These are phyloP conservation scores for Tolypocladium pustulatum DNA, from an alignment of 2,329 filamentous ascomycete species.

Conservation along the genomic window DNA sequence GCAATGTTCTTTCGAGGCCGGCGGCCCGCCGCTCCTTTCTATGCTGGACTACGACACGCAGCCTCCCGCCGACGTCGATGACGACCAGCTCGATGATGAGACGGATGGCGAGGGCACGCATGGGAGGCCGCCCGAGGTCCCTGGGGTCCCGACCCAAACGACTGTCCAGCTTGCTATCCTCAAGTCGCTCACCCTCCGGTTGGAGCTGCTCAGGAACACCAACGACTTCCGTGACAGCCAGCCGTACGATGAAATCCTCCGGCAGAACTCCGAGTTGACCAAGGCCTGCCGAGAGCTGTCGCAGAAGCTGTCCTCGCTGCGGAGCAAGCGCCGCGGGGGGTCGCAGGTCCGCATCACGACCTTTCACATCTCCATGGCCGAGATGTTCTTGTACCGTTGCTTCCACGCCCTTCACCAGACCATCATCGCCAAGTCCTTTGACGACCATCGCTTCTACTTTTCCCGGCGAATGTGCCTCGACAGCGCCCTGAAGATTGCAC, in stretches of 20 bases:
- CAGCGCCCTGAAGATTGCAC: conserved; percentile 23
- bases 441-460: conserved; percentile 39
- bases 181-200: conserved; percentile 30
- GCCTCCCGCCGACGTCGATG: conserved; percentile 39
- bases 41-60: conserved; percentile 37
- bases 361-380: conserved; percentile 32
- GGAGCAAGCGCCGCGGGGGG: conserved; percentile 13
- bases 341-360: conserved; percentile 12
- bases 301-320: conserved; percentile 22
- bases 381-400: conserved; percentile 33
- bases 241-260: conserved; percentile 36
- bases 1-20: conserved; percentile 38
- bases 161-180: conserved; percentile 37
- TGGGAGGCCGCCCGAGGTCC: conserved; percentile 4
- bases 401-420: conserved; percentile 45
- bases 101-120: conserved; percentile 11
- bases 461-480: conserved; percentile 40
- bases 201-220: conserved; percentile 31
- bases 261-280: conserved; percentile 33
- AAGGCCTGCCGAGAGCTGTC: conserved; percentile 23
- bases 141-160: conserved; percentile 27
- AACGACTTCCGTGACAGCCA: conserved; percentile 33
- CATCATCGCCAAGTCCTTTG: conserved; percentile 30
- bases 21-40: conserved; percentile 37
- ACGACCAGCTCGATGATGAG: conserved; percentile 35